These are phyloP conservation scores for Kalmusia sp. DNA, from an alignment of 2,329 filamentous ascomycete species.

Conservation along the genomic window DNA sequence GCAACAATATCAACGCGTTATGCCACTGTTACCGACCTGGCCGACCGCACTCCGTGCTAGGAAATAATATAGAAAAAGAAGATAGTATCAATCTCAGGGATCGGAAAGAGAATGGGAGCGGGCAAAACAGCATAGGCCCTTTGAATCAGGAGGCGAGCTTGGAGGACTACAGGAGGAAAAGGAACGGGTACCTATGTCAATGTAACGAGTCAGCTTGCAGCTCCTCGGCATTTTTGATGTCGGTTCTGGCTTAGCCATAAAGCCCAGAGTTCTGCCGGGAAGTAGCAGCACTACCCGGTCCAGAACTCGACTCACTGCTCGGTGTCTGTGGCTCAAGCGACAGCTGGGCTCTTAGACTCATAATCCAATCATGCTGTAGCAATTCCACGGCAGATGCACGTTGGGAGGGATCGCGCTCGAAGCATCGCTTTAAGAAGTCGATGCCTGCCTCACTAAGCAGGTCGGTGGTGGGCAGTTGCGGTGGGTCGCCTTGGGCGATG, in stretches of 20 bases:
- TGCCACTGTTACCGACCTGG: not conserved
- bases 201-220: slow-evolving; percentile 14
- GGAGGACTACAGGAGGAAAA: slow-evolving; percentile 8
- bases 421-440: slow-evolving; percentile 88
- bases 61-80: slow-evolving; percentile 7
- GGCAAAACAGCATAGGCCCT: slow-evolving; percentile 1
- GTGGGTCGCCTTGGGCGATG: slow-evolving; percentile 95
- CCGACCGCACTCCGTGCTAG: not conserved
- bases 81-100: slow-evolving; percentile 19
- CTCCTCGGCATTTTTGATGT: not conserved
- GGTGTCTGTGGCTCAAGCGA: slow-evolving; percentile 56
- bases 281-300: slow-evolving; percentile 28
- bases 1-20: slow-evolving; percentile 7
- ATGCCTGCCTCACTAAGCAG: slow-evolving; percentile 85
- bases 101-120: slow-evolving; percentile 17
- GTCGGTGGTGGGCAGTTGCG: slow-evolving; percentile 79
- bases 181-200: slow-evolving; percentile 10
- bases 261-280: slow-evolving; percentile 42
- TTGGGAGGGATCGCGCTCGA: slow-evolving; percentile 80
- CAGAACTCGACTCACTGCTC: slow-evolving; percentile 34
- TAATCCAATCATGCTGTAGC: slow-evolving; percentile 91
- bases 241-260: slow-evolving; percentile 28
- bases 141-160: not conserved
- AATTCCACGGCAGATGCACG: slow-evolving; percentile 85
- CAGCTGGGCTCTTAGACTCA: slow-evolving; percentile 55